These are phyloP conservation scores for Basidiobolus meristosporus DNA, from an alignment of 371 early-diverging fungal genomes.

Conservation along the genomic window DNA sequence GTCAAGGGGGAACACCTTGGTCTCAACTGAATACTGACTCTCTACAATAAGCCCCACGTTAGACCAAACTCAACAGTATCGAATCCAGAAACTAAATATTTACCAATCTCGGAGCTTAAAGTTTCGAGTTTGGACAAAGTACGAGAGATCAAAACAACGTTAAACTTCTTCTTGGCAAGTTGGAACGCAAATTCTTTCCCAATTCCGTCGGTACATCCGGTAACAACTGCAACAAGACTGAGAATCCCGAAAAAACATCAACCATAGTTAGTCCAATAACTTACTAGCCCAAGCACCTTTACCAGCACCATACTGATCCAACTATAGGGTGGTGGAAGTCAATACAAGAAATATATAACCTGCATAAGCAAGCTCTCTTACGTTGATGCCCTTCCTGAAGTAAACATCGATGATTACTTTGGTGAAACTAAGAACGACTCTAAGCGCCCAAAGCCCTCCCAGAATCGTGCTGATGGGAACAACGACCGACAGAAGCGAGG, in stretches of 20 bases:
- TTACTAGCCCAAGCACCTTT: conserved; percentile 72
- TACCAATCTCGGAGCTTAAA: conserved; percentile 52
- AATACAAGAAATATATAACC: neutral
- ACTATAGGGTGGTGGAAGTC: conserved; percentile 10
- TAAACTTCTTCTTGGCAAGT: conserved; percentile 70
- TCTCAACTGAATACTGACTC: conserved; percentile 35
- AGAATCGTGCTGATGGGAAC: too few relatives aligned
- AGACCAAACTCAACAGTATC: neutral
- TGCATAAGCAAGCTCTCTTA: too few relatives aligned
- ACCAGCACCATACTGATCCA: conserved; percentile 65
- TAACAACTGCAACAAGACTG: conserved; percentile 39
- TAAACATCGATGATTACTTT: too few relatives aligned
- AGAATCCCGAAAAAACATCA: neutral
- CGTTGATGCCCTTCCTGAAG: too few relatives aligned
- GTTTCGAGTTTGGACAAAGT: conserved; percentile 66
- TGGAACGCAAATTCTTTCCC: conserved; percentile 87
- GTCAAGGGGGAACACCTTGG: conserved; percentile 63
- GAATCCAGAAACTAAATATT: neutral
- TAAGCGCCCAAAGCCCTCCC: too few relatives aligned
- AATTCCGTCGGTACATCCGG: conserved; percentile 96
- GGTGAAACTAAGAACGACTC: too few relatives aligned
- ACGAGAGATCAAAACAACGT: conserved; percentile 78
- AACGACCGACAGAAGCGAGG: too few relatives aligned
- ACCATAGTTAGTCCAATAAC: neutral
- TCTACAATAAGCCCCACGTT: conserved; percentile 3